Evolutionary conservation across 192 early-diverging fungal species (phyloP).

Genomic region (Linnemannia hyalina): DNA sequence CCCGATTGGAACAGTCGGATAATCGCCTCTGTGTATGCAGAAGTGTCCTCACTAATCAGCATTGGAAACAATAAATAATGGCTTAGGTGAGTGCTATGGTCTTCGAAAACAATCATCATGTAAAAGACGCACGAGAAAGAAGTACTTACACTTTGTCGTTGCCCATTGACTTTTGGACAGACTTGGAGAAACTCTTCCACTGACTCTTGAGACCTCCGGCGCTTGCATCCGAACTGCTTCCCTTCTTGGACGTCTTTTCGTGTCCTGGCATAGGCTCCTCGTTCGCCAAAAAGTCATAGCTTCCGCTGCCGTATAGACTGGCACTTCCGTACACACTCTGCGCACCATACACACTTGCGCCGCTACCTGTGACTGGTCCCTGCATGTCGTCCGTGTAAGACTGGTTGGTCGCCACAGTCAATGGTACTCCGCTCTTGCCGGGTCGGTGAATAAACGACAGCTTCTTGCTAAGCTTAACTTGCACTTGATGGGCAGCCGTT

Average conservation of each 20-base stretch:
- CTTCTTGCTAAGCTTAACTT: conserved; percentile 49
- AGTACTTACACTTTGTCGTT: conserved; percentile 55
- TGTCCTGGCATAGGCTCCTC: conserved; percentile 36
- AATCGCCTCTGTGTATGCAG: conserved; percentile 37
- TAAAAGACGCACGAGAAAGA: not conserved
- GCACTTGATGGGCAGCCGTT: conserved; percentile 26
- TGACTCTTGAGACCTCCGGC: conserved; percentile 50
- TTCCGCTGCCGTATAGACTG: conserved; percentile 9
- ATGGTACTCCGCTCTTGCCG: conserved; percentile 35
- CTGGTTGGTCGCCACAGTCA: conserved; percentile 43
- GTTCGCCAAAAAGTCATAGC: conserved; percentile 12
- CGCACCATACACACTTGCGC: conserved; percentile 24
- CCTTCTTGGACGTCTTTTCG: conserved; percentile 38
- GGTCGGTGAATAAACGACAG: conserved; percentile 49
- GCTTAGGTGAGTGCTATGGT: not conserved
- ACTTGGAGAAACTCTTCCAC: conserved; percentile 58
- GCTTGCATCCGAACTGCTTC: conserved; percentile 24
- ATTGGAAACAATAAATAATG: conserved; percentile 13
- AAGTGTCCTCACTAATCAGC: conserved; percentile 43
- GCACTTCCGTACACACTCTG: conserved; percentile 22
- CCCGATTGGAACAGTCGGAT: conserved; percentile 41
- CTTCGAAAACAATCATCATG: not conserved
- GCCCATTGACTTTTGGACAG: conserved; percentile 56
- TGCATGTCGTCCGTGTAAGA: conserved; percentile 36
- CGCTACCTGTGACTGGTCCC: conserved; percentile 36